Evolutionary conservation across 306 rosid genomes (phyloP), one percentile per base, ranked within the genome.

Genomic region (Purshia tridentata): DNA sequence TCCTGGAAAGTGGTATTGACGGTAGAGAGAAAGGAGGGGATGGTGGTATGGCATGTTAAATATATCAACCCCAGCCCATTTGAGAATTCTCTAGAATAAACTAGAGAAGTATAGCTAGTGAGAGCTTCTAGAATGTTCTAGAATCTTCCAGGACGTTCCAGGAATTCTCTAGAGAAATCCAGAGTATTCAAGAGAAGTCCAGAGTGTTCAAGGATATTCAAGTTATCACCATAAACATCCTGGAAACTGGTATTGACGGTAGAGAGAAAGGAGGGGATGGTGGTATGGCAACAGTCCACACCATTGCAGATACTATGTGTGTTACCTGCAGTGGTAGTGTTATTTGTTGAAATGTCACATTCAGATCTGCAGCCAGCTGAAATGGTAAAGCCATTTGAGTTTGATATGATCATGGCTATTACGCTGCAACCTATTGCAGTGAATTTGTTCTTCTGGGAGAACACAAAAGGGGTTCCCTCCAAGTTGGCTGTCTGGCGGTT

Each of bases 391-490:
- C 57, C 67, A 12, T n/a, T 1, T 8, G 67, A 14, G 46, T 51
- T 29, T 3, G 67, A 47, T 8, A 11, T 6, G 69, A 16, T 11
- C 56, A 1, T 16, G 2, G 74, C 40, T 1, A 11, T 18, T 9
- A 22, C 46, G 0, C 61, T 69, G 23, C 77, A 73, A 39, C 51
- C 19, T 11, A 60, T 7, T 11, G 69, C 23, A 15, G 50, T 37
- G 41, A 73, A 39, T 13, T 9, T 37, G 69, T 73, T 73, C 4
- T 37, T 13, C n/a, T 40, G 50, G 8, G 77, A 73, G 15, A 29
- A 73, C 4, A 4, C 18, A 14, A 61, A 73, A 4, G 70, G 70
- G 44, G 44, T 73, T 50, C 23, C 52, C 35, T 13, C 14, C 70
- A 73, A 62, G 70, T 73, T 49, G 5, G 6, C 11, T 2, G 22